These are phyloP conservation scores for Solanum chacoense DNA, from an alignment of 305 asterid genomes.

Conservation along the genomic window DNA sequence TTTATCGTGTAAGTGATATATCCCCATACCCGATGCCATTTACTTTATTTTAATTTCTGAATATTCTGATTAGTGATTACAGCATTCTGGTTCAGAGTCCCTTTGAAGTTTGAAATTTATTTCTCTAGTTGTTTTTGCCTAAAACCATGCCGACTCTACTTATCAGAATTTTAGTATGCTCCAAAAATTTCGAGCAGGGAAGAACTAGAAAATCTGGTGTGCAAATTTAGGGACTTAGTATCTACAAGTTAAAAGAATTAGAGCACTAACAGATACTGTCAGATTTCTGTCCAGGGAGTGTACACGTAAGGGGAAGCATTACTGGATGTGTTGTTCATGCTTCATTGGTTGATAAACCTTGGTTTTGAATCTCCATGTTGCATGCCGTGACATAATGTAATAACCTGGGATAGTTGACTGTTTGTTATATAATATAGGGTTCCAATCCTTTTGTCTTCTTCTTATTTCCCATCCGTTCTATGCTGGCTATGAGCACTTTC, in stretches of 20 bases:
- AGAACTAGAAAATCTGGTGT: neutral
- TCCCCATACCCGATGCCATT: constrained; percentile 1
- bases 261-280: neutral
- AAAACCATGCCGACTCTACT: neutral
- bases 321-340: neutral
- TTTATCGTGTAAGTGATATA: constrained; percentile 45
- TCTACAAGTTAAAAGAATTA: neutral
- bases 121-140: neutral
- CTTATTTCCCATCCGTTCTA: neutral
- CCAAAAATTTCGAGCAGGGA: neutral
- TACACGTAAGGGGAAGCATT: neutral
- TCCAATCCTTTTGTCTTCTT: neutral
- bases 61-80: neutral
- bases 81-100: neutral
- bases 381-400: neutral
- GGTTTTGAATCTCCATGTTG: neutral
- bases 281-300: neutral
- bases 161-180: neutral
- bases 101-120: neutral
- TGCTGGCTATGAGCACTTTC: neutral
- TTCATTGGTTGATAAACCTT: neutral
- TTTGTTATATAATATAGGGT: neutral
- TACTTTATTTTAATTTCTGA: neutral
- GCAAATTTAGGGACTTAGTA: neutral
- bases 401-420: neutral